Percentiles rank a stretch among this genome's conserved stretches.
Conservation (phyloP, 352 stramenopile species). For the Phytophthora hibernalis region DNA sequence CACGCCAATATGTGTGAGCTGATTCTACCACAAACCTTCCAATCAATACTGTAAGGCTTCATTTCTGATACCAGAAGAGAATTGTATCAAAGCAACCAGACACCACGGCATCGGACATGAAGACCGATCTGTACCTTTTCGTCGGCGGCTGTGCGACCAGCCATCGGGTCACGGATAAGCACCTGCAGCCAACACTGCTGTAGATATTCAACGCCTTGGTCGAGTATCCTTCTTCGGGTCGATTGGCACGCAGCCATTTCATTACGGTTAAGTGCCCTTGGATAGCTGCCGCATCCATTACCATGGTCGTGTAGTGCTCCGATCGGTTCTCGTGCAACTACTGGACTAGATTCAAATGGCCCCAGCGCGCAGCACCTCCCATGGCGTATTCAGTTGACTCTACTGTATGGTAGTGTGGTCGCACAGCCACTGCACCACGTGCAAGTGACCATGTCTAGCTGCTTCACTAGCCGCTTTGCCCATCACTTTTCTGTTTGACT, state of each 20-base stretch:
- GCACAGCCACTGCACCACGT: slow-evolving; percentile 3
- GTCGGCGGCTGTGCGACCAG: too few species aligned
- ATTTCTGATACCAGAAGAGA: slow-evolving; percentile 6
- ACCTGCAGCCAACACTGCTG: too few species aligned
- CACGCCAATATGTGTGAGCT: too few species aligned
- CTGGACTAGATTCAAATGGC: background rate
- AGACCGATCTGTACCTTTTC: too few species aligned
- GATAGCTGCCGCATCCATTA: slow-evolving; percentile 6
- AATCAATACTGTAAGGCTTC: background rate
- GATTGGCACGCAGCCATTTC: slow-evolving; percentile 13
- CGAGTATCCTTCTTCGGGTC: slow-evolving; percentile 7
- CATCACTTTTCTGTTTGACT: background rate
- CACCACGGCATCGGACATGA: background rate
- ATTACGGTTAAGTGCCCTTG: background rate
- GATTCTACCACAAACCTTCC: background rate
- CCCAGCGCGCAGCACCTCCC: background rate
- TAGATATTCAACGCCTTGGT: background rate
- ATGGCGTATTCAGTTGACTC: background rate
- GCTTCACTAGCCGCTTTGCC: background rate
- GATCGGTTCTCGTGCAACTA: slow-evolving; percentile 1
- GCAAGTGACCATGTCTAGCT: background rate
- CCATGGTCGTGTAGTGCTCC: background rate
- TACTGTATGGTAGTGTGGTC: background rate
- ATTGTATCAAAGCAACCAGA: slow-evolving; percentile 4
- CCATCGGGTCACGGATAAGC: too few species aligned